These are phyloP conservation scores for Abrus precatorius DNA, from an alignment of 306 rosid species.

Conservation along the genomic window DNA sequence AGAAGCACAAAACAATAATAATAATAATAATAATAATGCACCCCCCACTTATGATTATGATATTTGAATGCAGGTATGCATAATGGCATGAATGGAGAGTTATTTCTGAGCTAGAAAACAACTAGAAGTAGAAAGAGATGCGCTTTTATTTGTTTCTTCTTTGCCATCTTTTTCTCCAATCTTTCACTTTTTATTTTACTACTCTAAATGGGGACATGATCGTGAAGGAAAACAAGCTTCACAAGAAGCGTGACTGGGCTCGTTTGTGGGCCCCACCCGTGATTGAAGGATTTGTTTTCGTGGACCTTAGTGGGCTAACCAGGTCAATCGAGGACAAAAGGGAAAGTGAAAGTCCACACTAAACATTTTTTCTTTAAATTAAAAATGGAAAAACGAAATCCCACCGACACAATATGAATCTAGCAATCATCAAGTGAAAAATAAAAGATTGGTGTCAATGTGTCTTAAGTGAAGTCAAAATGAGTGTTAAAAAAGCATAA, in stretches of 20 bases:
- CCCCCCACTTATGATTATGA: background rate
- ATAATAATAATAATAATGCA: too few relatives aligned
- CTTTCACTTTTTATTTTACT: conserved; percentile 24
- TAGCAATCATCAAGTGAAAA: background rate
- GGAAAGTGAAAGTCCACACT: conserved; percentile 36
- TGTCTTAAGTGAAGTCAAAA: conserved; percentile 31
- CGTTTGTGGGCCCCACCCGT: conserved; percentile 59
- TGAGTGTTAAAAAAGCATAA: background rate
- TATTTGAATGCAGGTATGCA: conserved; percentile 10
- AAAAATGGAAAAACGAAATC: background rate
- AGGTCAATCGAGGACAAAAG: conserved; percentile 45
- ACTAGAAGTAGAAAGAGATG: conserved; percentile 12
- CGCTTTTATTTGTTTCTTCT: conserved; percentile 28
- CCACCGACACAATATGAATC: conserved; percentile 74
- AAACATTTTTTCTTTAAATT: background rate
- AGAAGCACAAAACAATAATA: background rate
- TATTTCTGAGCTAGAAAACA: conserved; percentile 24
- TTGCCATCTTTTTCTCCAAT: background rate
- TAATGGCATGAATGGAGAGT: background rate
- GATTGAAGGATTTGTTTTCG: conserved; percentile 62
- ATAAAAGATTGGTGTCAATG: background rate
- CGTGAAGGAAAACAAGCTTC: conserved; percentile 37
- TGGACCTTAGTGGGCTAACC: conserved; percentile 50
- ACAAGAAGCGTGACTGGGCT: background rate
- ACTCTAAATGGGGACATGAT: conserved; percentile 16